phyloP scores from a whole-genome alignment of 805 yeast genomes.

The Pichia occidentalis region DNA sequence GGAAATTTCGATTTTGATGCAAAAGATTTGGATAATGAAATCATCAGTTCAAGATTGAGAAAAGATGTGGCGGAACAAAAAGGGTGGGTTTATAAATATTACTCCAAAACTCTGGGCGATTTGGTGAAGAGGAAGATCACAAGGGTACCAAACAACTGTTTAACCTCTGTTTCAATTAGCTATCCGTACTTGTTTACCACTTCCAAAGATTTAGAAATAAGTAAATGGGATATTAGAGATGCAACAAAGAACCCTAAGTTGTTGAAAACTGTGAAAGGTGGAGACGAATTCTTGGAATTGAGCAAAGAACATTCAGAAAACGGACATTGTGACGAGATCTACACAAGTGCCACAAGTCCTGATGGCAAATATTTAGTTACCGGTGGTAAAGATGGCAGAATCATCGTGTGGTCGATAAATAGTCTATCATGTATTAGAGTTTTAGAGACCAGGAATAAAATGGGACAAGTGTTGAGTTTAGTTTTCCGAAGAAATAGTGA shows the following conservation, averaged over 20 bases:
- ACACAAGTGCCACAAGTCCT: slow-evolving; percentile 74
- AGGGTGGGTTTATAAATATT: slow-evolving; percentile 71
- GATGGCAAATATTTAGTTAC: slow-evolving; percentile 87
- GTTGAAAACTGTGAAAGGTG: slow-evolving; percentile 61
- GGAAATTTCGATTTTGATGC: slow-evolving; percentile 68
- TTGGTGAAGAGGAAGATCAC: slow-evolving; percentile 31
- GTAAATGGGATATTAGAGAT: slow-evolving; percentile 69
- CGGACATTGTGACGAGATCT: slow-evolving; percentile 74
- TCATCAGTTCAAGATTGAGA: slow-evolving; percentile 70
- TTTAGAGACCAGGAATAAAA: slow-evolving; percentile 64
- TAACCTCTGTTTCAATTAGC: slow-evolving; percentile 49
- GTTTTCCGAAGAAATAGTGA: slow-evolving; percentile 75
- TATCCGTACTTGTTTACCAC: slow-evolving; percentile 68
- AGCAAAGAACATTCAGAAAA: slow-evolving; percentile 47
- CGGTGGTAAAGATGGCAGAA: slow-evolving; percentile 78
- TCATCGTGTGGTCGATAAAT: slow-evolving; percentile 83
- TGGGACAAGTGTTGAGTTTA: slow-evolving; percentile 66
- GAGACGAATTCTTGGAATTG: slow-evolving; percentile 38
- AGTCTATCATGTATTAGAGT: slow-evolving; percentile 69
- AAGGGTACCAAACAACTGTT: slow-evolving; percentile 54
- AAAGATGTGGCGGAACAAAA: slow-evolving; percentile 86
- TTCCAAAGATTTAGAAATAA: slow-evolving; percentile 72
- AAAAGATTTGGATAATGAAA: slow-evolving; percentile 81
- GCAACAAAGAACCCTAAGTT: slow-evolving; percentile 54
- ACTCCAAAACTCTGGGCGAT: slow-evolving; percentile 45